Evolutionary conservation across 2,329 filamentous ascomycete genomes (phyloP).

Genomic region (Gaeumannomyces sp.): DNA sequence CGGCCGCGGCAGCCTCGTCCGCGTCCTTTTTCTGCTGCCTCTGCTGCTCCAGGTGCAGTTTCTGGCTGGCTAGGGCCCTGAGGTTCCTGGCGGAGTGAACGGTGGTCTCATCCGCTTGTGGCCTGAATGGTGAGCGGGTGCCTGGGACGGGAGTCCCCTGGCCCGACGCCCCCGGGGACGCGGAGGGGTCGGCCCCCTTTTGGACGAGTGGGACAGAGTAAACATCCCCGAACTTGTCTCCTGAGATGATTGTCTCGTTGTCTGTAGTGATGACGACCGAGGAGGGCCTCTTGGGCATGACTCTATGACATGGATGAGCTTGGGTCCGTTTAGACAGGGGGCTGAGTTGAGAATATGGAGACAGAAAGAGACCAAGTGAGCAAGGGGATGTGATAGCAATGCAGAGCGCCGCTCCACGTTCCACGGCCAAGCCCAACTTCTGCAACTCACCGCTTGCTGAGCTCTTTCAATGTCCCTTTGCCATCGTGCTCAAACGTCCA

Average conservation of each 20-base stretch:
- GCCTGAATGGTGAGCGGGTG: constrained; percentile 30
- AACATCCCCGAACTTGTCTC: constrained; percentile 96
- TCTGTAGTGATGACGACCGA: constrained; percentile 66
- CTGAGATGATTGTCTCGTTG: constrained; percentile 67
- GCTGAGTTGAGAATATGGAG: constrained; percentile 18
- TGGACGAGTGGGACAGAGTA: constrained; percentile 73
- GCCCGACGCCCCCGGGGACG: constrained; percentile 1
- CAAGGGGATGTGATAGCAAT: not conserved
- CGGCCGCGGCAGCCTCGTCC: constrained; percentile 22
- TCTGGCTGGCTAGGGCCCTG: constrained; percentile 36
- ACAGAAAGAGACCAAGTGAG: not conserved
- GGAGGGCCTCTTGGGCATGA: constrained; percentile 85
- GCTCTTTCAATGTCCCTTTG: constrained; percentile 53
- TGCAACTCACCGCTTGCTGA: constrained; percentile 61
- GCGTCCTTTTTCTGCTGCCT: constrained; percentile 15
- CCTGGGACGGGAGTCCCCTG: constrained; percentile 7
- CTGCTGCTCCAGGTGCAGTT: constrained; percentile 35
- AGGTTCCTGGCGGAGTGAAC: constrained; percentile 40
- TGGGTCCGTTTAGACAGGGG: not conserved
- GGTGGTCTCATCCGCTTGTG: constrained; percentile 23
- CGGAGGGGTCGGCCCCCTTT: constrained; percentile 11
- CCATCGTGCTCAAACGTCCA: constrained; percentile 69
- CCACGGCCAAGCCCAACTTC: not conserved
- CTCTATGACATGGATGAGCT: constrained; percentile 37
- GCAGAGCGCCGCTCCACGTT: not conserved